These are phyloP conservation scores for Tephrocybe sp. DNA, from an alignment of 768 basidiomycete species.

Conservation along the genomic window DNA sequence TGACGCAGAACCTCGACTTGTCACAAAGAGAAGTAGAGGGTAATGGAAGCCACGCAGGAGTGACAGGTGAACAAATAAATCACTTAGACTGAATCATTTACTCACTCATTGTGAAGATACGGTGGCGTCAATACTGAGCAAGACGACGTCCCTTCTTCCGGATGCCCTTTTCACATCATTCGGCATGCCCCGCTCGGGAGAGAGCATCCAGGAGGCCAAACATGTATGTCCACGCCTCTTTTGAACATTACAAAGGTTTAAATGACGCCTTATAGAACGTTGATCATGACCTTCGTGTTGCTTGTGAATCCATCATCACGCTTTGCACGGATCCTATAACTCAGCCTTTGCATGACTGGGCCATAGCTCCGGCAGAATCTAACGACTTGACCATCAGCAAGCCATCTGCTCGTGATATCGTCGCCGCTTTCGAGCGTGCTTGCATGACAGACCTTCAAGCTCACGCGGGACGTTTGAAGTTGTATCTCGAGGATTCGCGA, in stretches of 20 bases:
- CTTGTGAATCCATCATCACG: conserved; percentile 82
- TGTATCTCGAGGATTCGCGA: conserved; percentile 80
- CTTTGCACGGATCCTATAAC: conserved; percentile 57
- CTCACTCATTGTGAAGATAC: conserved; percentile 40
- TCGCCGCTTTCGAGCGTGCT: conserved; percentile 50
- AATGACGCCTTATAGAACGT: conserved; percentile 55
- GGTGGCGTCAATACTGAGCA: conserved; percentile 56
- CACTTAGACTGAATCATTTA: background rate
- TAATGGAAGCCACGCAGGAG: conserved; percentile 39
- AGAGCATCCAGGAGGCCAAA: conserved; percentile 68
- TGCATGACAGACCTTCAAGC: conserved; percentile 55
- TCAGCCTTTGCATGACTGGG: conserved; percentile 60
- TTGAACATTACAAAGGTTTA: background rate
- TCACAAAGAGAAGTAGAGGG: conserved; percentile 45
- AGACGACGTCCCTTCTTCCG: conserved; percentile 60
- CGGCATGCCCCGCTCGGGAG: conserved; percentile 59
- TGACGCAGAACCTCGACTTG: conserved; percentile 72
- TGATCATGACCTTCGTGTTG: conserved; percentile 79
- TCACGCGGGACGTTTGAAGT: conserved; percentile 54
- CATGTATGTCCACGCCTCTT: conserved; percentile 43
- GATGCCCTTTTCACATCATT: conserved; percentile 69
- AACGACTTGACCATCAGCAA: conserved; percentile 19
- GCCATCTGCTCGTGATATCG: conserved; percentile 46
- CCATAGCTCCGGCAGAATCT: conserved; percentile 9
- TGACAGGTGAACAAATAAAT: conserved; percentile 46